Evolutionary conservation across 169 alveolate species (phyloP), one percentile per base, ranked within the genome.

Genomic region (Perkinsus chesapeaki): DNA sequence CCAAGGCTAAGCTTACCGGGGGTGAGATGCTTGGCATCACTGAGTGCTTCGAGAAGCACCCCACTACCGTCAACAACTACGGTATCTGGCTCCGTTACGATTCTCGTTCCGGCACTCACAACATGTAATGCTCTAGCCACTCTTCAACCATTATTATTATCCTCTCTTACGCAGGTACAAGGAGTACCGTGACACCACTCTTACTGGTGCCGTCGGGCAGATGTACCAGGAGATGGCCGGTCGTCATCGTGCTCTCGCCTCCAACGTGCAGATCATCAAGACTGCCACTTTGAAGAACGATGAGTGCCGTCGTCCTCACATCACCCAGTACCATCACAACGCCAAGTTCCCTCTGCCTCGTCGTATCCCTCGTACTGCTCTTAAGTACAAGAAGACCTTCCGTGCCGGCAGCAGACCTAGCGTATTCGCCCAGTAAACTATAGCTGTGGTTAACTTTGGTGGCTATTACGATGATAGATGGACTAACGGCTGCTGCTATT

Each of bases 191-290:
- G 99, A 98, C 95, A 93, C 98, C 93, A 95, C 99, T 92, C 96
- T 97, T 95, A 97, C 97, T 94, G 99, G 99, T 43, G 99, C 99
- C 43, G 98, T 99, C 91, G 96, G 99, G 39, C 99, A 99, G 97
- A 95, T 99, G 95, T 98, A 98, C 93, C 97, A 98, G 95, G 99
- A 99, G 96, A 98, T 98, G 99, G 99, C 99, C 27, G 99, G 99
- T 48, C 97, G 99, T 91, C 99, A 99, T 96, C 97, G 99, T 95
- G 99, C 99, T 90, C 96, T 97, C 48, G 98, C 99, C 39, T 98
- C 99, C 94, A 97, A 98, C 94, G 98, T 99, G 16, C 95, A 94
- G 96, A 93, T 94, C 93, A 92, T 93, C 38, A 91, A 94, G 43
- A 93, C 93, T 27, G 94, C 92, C 43, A 91, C 93, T 92, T 47